Evolutionary conservation across 129 eudicot genomes (phyloP), one percentile per base, ranked within the genome.

Genomic region (Chrysanthemum lavandulifolium): DNA sequence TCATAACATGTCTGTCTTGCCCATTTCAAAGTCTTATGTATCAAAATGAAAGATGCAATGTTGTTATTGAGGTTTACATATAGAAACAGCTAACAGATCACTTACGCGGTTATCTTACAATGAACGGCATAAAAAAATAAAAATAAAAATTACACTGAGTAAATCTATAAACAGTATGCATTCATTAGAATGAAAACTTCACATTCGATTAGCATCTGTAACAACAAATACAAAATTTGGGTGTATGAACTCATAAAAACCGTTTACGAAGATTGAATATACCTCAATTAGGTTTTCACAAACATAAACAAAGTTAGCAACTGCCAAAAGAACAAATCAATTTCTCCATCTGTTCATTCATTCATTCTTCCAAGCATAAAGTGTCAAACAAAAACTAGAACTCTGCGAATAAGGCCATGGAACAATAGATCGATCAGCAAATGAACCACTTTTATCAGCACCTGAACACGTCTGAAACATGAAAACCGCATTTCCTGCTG

Each of bases 331-430:
- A 73, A 57, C 71, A 14, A 65, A 71, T 45, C 61, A 36, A 70
- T 4, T 45, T 62, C n/a, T 31, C n/a, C 48, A 18, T 5, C 9
- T 2, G 14, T 23, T 23, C 31, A 9, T 51, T 75, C 79, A 89
- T 69, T 89, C 96, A 68, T 74, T 82, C 88, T 81, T 90, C 94
- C 93, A 90, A 65, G 96, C 96, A 77, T 84, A 83, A 76, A 90
- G 77, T 59, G 91, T 73, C 61, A 90, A 83, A 59, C 84, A 76
- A 79, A 90, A 90, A 10, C 86, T 89, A 51, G 79, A 84, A 80
- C 81, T 80, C 83, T 78, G 81, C 16, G 77, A 80, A 57, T 67
- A 65, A 58, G 80, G 66, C 87, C 87, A 88, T 2, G 79, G 55
- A 27, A 59, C 48, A 13, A 75, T 80, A 31, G 78, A 51, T 21